Evolutionary conservation across 2,329 filamentous ascomycete genomes (phyloP), one percentile per base, ranked within the genome.

Genomic region (Fusarium acutatum): DNA sequence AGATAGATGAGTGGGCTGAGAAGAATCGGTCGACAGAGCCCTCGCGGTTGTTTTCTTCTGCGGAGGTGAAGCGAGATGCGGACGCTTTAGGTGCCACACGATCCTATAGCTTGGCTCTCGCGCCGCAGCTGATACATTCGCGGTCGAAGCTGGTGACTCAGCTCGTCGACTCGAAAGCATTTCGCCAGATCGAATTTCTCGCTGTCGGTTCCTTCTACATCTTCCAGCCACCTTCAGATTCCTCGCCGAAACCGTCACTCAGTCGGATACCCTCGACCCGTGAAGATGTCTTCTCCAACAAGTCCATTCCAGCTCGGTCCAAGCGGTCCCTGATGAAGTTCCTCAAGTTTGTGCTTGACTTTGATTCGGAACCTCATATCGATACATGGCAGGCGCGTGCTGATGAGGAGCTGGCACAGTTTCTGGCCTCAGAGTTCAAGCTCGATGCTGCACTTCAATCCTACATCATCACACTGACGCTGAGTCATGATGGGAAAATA

Each of bases 191-290:
- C 52, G 96, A 98, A 80, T 98, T 98, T 76, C 89, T 96, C 70
- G 94, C 96, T 34, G 94, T 98, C 32, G 96, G 96, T 32, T 96
- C 93, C 64, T 98, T 96, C 90, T 98, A 93, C 88, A 90, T 98
- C 62, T 92, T 91, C 79, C 85, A 88, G 66, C 78, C 82, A 2
- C 34, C 79, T 10, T 79, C 79, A 32, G 77, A 76, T 26, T 71
- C 75, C 20, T 73, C 77, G 22, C 54, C 79, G 41, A 78, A 75
- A 44, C 77, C 82, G 18, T 77, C 75, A 14, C 84, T 97, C 40
- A 85, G 88, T 58, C 92, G 93, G 64, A 93, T 98, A 57, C 96
- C 96, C 2, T 95, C 93, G 72, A 95, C 93, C 34, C 90, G 96
- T 74, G 96, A 99, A 83, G 96, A 98, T 83, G 90, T 98, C 49